Conservation (phyloP, 257 asterid species). For the Lantana camara region DNA sequence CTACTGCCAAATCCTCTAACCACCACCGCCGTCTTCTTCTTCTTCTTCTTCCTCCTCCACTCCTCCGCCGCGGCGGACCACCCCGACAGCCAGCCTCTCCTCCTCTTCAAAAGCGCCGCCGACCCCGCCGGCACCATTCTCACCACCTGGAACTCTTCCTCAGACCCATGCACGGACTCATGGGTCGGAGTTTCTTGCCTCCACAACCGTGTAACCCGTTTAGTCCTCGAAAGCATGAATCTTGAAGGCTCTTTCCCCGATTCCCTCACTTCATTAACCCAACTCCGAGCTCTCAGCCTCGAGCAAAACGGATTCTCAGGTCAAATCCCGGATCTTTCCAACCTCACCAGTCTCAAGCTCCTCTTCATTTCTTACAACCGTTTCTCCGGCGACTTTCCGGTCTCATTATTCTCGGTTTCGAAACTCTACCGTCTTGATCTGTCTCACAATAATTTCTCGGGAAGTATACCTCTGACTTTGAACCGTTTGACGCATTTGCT, state of each 20-base stretch:
- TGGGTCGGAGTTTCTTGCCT: constrained; percentile 79
- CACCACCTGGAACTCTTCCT: constrained; percentile 54
- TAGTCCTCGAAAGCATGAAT: constrained; percentile 62
- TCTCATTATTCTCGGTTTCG: constrained; percentile 38
- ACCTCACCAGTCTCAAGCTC: constrained; percentile 54
- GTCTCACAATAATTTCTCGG: constrained; percentile 66
- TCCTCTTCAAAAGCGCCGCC: constrained; percentile 58
- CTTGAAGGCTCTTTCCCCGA: constrained; percentile 49
- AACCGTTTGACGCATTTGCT: constrained; percentile 59
- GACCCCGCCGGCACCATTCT: constrained; percentile 53
- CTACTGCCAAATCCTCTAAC: constrained; percentile 22
- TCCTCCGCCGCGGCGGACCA: constrained; percentile 40
- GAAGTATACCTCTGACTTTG: constrained; percentile 43
- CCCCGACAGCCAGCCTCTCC: constrained; percentile 62
- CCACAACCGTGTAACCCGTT: constrained; percentile 59
- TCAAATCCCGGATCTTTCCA: constrained; percentile 67
- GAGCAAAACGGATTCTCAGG: constrained; percentile 66
- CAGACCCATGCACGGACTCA: constrained; percentile 55
- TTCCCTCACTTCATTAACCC: constrained; percentile 49
- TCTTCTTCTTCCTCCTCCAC: constrained; percentile 37
- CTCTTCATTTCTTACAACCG: constrained; percentile 65
- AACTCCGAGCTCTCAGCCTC: constrained; percentile 75
- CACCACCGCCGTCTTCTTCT: constrained; percentile 10
- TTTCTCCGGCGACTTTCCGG: constrained; percentile 67
- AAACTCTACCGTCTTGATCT: constrained; percentile 79